These are phyloP conservation scores for Torulaspora indica DNA, from an alignment of 805 yeast genomes.

Conservation along the genomic window DNA sequence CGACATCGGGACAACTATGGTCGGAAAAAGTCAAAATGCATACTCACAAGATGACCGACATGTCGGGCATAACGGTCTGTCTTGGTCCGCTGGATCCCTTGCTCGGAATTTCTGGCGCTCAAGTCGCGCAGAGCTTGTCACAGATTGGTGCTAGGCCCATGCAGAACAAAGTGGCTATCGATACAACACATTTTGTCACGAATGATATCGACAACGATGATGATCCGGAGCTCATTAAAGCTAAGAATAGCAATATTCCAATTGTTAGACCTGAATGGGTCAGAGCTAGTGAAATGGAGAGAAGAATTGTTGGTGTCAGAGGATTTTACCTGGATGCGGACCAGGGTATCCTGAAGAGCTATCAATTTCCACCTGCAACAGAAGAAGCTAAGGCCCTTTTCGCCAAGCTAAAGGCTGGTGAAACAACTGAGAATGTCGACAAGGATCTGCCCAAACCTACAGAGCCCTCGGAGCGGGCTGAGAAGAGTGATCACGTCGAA, in stretches of 20 bases:
- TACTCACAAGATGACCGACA: constrained; percentile 95
- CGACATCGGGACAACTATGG: constrained; percentile 81
- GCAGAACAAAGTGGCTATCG: constrained; percentile 69
- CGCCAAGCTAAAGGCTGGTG: constrained; percentile 9
- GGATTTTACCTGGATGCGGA: constrained; percentile 68
- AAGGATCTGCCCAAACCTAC: constrained; percentile 6
- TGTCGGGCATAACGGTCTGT: constrained; percentile 88
- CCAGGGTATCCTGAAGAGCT: constrained; percentile 40
- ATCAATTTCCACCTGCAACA: constrained; percentile 38
- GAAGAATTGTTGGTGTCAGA: constrained; percentile 88
- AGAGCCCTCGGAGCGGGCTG: background rate
- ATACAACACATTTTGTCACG: constrained; percentile 89
- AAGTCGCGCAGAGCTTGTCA: constrained; percentile 56
- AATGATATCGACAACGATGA: constrained; percentile 31
- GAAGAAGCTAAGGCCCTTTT: constrained; percentile 9
- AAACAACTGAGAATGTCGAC: constrained; percentile 3
- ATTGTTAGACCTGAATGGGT: constrained; percentile 96
- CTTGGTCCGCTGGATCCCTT: constrained; percentile 71
- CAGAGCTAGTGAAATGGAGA: constrained; percentile 84
- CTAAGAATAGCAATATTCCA: constrained; percentile 82
- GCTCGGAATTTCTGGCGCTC: constrained; percentile 43
- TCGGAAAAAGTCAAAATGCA: constrained; percentile 65
- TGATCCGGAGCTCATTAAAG: constrained; percentile 61
- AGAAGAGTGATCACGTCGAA: too few relatives aligned
- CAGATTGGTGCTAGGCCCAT: constrained; percentile 82